Base-by-base conservation (phyloP, 805 yeast genomes). In the Saccharomycopsis babjevae region DNA sequence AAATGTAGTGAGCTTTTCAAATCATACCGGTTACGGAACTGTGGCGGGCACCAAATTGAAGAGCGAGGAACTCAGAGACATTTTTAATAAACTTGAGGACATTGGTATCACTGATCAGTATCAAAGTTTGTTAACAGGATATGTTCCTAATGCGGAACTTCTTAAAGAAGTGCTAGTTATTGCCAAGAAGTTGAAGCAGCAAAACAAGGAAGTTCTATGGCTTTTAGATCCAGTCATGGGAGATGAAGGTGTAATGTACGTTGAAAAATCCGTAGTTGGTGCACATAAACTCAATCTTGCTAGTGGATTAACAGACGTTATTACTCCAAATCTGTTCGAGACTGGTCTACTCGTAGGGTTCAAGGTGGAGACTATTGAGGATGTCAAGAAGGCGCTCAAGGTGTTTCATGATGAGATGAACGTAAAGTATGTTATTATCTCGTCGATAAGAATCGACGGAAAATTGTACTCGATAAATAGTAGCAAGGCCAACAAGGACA, bases 301-400 rank as follows among this genome's bases (percentile, higher is more conserved):
- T 20, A 66, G 67, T 50, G 82, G 78, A 6, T 67, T 64, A 1
- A 87, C 91, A 8, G 89, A 88, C 66, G 74, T 89, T 8, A 82
- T 89, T 16, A 92, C 97, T 0, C 98, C 98, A 2, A 92, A 92
- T 71, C 96, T 89, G 70, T 93, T 87, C 71, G 98, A 92, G 70
- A 78, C 87, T 18, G 97, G 91, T 72, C 70, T 89, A 34, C 72
- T 93, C 52, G 77, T 83, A 13, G 88, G 79, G 8, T 68, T 73
- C 59, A 76, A 76, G 58, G 79, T 89, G 22, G 68, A 67, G 1
- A 70, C 76, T 30, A 61, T 68, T 30, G 73, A 68, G 0, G 68
- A 73, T 10, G 74, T 88, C 54, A 68, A 70, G 39, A 46, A 61
- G 25, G 89, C 91, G 0, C 66, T 89, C 4, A 58, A 66, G 0